These are phyloP conservation scores for Colletotrichum orchidophilum DNA, from an alignment of 2,329 filamentous ascomycete genomes.

Conservation along the genomic window DNA sequence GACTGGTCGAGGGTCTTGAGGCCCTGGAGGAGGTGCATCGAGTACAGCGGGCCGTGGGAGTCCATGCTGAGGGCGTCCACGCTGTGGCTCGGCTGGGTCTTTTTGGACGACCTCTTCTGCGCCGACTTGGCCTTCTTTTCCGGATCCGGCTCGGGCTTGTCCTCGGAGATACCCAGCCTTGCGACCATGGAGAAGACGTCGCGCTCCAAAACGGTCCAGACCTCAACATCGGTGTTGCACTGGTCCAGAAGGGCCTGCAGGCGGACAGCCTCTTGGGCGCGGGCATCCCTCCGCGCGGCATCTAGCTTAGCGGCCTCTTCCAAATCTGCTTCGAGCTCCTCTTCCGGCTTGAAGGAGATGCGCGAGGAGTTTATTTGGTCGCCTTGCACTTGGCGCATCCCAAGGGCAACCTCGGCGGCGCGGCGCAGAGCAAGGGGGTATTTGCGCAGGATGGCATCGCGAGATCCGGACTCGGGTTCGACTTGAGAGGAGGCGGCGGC, in stretches of 20 bases:
- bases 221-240: slow-evolving; percentile 67
- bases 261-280: slow-evolving; percentile 54
- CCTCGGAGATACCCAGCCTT: slow-evolving; percentile 61
- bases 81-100: background rate
- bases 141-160: background rate
- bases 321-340: slow-evolving; percentile 14
- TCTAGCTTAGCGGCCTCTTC: slow-evolving; percentile 50
- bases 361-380: background rate
- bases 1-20: slow-evolving; percentile 64
- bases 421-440: slow-evolving; percentile 51
- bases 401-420: slow-evolving; percentile 50
- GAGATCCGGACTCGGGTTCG: slow-evolving; percentile 44
- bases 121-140: slow-evolving; percentile 8
- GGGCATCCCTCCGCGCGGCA: slow-evolving; percentile 43
- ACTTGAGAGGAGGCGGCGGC: background rate
- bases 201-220: slow-evolving; percentile 73
- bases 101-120: slow-evolving; percentile 22
- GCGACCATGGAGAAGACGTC: slow-evolving; percentile 72
- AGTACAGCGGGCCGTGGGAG: slow-evolving; percentile 71
- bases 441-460: slow-evolving; percentile 47
- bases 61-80: slow-evolving; percentile 57
- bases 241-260: slow-evolving; percentile 63
- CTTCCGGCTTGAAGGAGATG: slow-evolving; percentile 4
- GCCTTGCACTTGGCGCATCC: slow-evolving; percentile 44
- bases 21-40: slow-evolving; percentile 66